Evolutionary conservation across 2,329 filamentous ascomycete species (phyloP).

Genomic region (Zymoseptoria ardabiliae): DNA sequence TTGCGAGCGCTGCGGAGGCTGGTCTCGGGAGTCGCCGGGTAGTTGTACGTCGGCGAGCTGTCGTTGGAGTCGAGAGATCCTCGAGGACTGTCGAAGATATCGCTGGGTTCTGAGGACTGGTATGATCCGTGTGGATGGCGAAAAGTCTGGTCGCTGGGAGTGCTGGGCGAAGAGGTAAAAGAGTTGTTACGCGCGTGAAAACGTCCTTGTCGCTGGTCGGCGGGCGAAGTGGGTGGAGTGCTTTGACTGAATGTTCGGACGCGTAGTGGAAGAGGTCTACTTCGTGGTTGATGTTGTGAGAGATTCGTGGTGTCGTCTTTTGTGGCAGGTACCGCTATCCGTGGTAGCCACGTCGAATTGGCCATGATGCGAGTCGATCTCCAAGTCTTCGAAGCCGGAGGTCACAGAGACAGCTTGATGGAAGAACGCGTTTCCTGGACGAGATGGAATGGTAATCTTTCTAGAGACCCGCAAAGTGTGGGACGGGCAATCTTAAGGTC

Average conservation of each 20-base stretch:
- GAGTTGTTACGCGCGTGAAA: slow-evolving; percentile 13
- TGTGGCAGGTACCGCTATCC: background rate
- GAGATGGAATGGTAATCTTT: background rate
- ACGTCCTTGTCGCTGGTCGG: slow-evolving; percentile 10
- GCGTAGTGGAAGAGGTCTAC: slow-evolving; percentile 15
- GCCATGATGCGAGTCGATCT: background rate
- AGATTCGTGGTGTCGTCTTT: background rate
- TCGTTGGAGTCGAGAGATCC: slow-evolving; percentile 9
- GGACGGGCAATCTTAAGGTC: background rate
- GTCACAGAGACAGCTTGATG: background rate
- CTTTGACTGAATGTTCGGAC: slow-evolving; percentile 15
- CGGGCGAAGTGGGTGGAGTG: slow-evolving; percentile 8
- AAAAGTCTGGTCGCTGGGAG: slow-evolving; percentile 9
- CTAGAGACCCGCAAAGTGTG: background rate
- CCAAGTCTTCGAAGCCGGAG: background rate
- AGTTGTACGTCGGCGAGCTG: slow-evolving; percentile 9
- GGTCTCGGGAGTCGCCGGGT: slow-evolving; percentile 12
- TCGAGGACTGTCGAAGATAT: slow-evolving; percentile 4
- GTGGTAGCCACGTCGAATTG: slow-evolving; percentile 6
- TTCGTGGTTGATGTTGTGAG: slow-evolving; percentile 5
- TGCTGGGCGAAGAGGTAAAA: slow-evolving; percentile 5
- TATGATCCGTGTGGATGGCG: slow-evolving; percentile 2
- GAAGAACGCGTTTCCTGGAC: background rate
- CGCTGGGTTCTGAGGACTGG: background rate
- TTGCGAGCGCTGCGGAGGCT: slow-evolving; percentile 14